These are phyloP conservation scores for Fusarium guadeloupense DNA, from an alignment of 2,329 filamentous ascomycete species.

Conservation along the genomic window DNA sequence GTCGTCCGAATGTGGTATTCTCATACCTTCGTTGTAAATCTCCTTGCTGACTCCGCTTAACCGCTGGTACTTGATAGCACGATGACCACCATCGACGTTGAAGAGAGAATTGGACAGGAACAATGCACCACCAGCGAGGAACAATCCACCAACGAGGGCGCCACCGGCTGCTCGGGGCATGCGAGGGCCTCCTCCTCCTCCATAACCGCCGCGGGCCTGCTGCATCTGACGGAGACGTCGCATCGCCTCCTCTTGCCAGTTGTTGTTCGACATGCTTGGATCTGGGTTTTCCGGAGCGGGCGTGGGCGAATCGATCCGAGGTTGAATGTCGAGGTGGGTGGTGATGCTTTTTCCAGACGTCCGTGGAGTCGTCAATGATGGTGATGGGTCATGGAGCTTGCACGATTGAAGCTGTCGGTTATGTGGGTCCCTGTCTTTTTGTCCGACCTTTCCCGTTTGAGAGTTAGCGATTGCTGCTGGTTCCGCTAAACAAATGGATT, in stretches of 20 bases:
- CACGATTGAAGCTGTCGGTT: conserved; percentile 40
- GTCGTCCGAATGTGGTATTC: conserved; percentile 14
- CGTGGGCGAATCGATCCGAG: conserved; percentile 20
- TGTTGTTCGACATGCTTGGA: conserved; percentile 49
- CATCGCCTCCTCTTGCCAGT: conserved; percentile 62
- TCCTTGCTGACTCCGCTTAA: conserved; percentile 93
- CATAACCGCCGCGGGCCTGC: conserved; percentile 54
- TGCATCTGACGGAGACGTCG: conserved; percentile 61
- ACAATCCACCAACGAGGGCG: conserved; percentile 52
- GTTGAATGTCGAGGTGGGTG: conserved; percentile 20
- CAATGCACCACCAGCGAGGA: conserved; percentile 60
- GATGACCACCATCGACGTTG: conserved; percentile 96
- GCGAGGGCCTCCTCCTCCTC: conserved; percentile 55
- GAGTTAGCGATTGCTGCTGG: conserved; percentile 4
- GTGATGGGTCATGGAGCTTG: conserved; percentile 40
- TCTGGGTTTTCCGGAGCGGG: conserved; percentile 9
- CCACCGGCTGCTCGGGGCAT: conserved; percentile 53
- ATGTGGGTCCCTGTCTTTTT: conserved; percentile 42
- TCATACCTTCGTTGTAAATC: conserved; percentile 90
- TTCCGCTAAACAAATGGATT: conserved; percentile 3
- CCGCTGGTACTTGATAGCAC: conserved; percentile 97
- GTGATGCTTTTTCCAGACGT: conserved; percentile 26
- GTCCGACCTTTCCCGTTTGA: conserved; percentile 35
- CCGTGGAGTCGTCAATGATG: conserved; percentile 37
- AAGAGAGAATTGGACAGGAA: conserved; percentile 70